A percentile compares a stretch with the other conserved stretches of the same genome.
phyloP scores from a whole-genome alignment of 305 asterid genomes.

The Fraxinus baroniana region DNA sequence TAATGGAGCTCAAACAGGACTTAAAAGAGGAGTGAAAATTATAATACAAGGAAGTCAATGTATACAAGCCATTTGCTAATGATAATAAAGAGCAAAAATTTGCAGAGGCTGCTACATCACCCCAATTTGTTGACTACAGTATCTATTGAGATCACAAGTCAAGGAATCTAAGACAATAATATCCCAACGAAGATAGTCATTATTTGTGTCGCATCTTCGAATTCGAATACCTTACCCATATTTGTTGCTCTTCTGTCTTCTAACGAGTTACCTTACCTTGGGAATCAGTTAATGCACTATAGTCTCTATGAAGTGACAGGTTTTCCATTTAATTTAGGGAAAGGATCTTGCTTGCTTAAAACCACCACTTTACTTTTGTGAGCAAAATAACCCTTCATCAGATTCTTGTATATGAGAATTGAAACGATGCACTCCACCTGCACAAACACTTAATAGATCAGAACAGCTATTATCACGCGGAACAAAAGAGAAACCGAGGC shows the following conservation, averaged over 20 bases:
- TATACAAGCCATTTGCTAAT: background rate
- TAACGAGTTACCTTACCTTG: background rate
- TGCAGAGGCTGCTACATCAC: background rate
- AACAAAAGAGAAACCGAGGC: background rate
- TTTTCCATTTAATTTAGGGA: slow-evolving; percentile 84
- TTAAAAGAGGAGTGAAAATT: too few species aligned
- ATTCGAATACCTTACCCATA: too few species aligned
- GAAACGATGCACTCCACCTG: slow-evolving; percentile 97
- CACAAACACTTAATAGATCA: background rate
- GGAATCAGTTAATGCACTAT: background rate
- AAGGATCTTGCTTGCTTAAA: slow-evolving; percentile 93
- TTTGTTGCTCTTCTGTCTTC: background rate
- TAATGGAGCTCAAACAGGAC: too few species aligned
- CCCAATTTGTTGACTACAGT: background rate
- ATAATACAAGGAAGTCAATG: background rate
- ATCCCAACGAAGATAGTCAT: too few species aligned
- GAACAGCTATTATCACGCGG: background rate
- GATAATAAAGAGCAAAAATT: background rate
- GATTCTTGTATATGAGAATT: slow-evolving; percentile 83
- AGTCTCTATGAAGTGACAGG: slow-evolving; percentile 56
- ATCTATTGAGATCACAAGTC: background rate
- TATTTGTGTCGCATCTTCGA: too few species aligned
- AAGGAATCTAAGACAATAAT: background rate
- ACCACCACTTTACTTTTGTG: slow-evolving; percentile 96
- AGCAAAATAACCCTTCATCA: slow-evolving; percentile 94